Percentiles rank a stretch among this genome's conserved stretches.
These are phyloP conservation scores for Leishmania gerbilli DNA, from an alignment of 208 protist species.

Conservation along the genomic window DNA sequence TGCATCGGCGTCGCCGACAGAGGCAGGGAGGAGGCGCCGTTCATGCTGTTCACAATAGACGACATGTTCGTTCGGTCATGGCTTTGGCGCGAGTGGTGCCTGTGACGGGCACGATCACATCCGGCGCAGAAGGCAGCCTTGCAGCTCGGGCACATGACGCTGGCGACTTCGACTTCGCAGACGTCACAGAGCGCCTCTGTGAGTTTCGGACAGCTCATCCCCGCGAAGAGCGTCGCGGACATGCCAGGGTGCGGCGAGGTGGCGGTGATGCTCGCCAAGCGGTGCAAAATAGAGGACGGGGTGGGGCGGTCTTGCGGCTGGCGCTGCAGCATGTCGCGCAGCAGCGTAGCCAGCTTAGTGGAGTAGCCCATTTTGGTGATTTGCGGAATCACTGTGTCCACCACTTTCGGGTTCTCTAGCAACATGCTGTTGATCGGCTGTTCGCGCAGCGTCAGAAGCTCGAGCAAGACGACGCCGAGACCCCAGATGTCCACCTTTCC, in stretches of 20 bases:
- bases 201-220: conserved; percentile 62
- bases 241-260: conserved; percentile 31
- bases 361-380: conserved; percentile 74
- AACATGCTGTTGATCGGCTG: conserved; percentile 85
- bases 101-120: conserved; percentile 70
- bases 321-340: conserved; percentile 77
- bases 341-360: conserved; percentile 47
- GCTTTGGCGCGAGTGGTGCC: conserved; percentile 59
- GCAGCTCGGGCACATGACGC: conserved; percentile 48
- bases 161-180: conserved; percentile 65
- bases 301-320: conserved; percentile 67
- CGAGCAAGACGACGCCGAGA: conserved; percentile 77
- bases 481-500: conserved; percentile 90
- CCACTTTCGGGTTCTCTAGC: conserved; percentile 56
- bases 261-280: conserved; percentile 43
- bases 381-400: conserved; percentile 55
- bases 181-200: conserved; percentile 51
- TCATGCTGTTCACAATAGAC: conserved; percentile 22
- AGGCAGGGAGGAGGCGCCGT: conserved; percentile 18
- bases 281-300: conserved; percentile 45
- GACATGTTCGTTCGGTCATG: conserved; percentile 56
- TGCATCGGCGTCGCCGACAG: conserved; percentile 10
- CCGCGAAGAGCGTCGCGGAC: conserved; percentile 40
- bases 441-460: conserved; percentile 78
- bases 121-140: conserved; percentile 50